Percentiles rank a stretch among this genome's conserved stretches.
Evolutionary conservation across 495 filamentous ascomycete genomes (phyloP).

Genomic region (Usnea hakonensis): DNA sequence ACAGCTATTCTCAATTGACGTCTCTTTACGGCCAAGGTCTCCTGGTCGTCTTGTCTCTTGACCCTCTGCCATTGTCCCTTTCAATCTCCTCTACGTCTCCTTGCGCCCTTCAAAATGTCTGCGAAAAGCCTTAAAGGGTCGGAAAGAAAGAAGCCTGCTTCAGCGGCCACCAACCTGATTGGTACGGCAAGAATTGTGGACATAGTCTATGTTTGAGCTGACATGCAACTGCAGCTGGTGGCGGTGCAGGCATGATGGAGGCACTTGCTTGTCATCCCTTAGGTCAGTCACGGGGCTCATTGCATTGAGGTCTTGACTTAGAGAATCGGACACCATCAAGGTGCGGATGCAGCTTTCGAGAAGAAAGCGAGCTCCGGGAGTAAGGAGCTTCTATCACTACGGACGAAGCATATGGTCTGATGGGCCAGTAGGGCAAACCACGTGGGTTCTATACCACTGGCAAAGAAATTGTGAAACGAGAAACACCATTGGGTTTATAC

Average conservation of each 20-base stretch:
- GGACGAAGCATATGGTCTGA: constrained; percentile 5
- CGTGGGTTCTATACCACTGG: constrained; percentile 87
- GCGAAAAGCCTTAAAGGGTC: constrained; percentile 52
- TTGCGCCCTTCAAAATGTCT: constrained; percentile 43
- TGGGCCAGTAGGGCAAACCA: constrained; percentile 49
- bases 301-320: background rate
- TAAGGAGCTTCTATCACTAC: constrained; percentile 33
- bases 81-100: constrained; percentile 3
- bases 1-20: background rate
- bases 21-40: background rate
- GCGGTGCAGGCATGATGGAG: constrained; percentile 99
- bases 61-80: background rate
- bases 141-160: constrained; percentile 70
- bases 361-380: constrained; percentile 72
- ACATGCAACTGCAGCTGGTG: constrained; percentile 62
- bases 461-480: constrained; percentile 74
- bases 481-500: constrained; percentile 89
- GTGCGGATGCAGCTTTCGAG: constrained; percentile 98
- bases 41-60: background rate
- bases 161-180: constrained; percentile 87
- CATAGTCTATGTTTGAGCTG: constrained; percentile 19
- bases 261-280: constrained; percentile 94
- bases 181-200: constrained; percentile 45
- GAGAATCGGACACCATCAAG: constrained; percentile 76
- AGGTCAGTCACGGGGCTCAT: constrained; percentile 45